Percentiles rank a stretch among this genome's conserved stretches.
Conservation (phyloP, 2,329 filamentous ascomycete genomes). For the Stemphylium vesicarium region DNA sequence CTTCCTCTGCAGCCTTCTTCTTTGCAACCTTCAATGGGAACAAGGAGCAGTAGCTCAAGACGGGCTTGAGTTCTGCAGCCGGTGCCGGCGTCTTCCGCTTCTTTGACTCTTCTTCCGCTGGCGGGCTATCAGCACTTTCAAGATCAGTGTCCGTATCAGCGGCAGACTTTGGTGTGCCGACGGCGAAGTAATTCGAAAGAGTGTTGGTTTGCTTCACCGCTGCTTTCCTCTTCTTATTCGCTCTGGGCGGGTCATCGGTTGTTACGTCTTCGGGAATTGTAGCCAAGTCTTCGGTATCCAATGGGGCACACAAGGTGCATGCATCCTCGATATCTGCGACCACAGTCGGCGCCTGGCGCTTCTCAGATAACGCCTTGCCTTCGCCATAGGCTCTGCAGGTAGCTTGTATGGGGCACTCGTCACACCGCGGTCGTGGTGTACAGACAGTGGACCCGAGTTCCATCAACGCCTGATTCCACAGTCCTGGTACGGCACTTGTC, state of each 20-base stretch:
- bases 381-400: conserved; percentile 46
- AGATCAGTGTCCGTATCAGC: conserved; percentile 16
- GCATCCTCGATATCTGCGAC: conserved; percentile 41
- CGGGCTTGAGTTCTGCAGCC: conserved; percentile 15
- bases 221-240: conserved; percentile 34
- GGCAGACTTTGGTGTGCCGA: conserved; percentile 23
- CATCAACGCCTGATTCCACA: conserved; percentile 71
- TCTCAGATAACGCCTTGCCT: conserved; percentile 29
- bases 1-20: conserved; percentile 44
- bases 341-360: conserved; percentile 12
- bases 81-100: conserved; percentile 34
- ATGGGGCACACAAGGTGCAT: conserved; percentile 35
- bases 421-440: conserved; percentile 64
- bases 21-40: conserved; percentile 46
- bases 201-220: conserved; percentile 28
- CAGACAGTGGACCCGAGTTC: conserved; percentile 69
- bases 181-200: conserved; percentile 41
- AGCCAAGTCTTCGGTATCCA: conserved; percentile 42
- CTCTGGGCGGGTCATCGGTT: conserved; percentile 18
- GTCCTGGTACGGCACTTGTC: conserved; percentile 60
- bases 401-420: conserved; percentile 41
- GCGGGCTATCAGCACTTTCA: neutral
- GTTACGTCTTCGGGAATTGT: conserved; percentile 24
- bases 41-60: conserved; percentile 40
- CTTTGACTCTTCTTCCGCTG: conserved; percentile 13